phyloP scores from a whole-genome alignment of 208 protist species.

The Trypanosoma boissoni region DNA sequence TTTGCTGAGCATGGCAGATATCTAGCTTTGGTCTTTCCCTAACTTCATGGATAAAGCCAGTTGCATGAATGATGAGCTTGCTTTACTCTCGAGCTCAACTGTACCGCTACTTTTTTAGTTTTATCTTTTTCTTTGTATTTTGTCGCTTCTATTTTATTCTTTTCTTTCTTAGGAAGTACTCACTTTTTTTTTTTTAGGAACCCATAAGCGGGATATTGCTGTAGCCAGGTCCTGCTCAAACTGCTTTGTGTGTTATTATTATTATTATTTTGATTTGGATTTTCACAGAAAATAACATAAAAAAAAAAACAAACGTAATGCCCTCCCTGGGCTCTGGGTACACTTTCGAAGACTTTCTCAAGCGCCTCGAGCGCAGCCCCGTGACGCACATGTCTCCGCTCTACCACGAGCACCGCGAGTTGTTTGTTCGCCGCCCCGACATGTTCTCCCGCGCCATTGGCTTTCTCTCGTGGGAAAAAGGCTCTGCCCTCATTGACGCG shows the following conservation, averaged over 20 bases:
- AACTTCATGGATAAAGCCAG: too few relatives aligned
- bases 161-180: conserved; percentile 12
- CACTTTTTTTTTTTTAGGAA: not conserved
- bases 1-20: too few relatives aligned
- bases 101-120: too few relatives aligned
- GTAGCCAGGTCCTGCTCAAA: not conserved
- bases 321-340: conserved; percentile 53
- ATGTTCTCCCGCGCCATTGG: conserved; percentile 64
- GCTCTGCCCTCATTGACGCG: conserved; percentile 49
- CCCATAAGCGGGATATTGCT: not conserved
- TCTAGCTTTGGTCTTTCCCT: too few relatives aligned
- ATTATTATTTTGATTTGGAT: not conserved
- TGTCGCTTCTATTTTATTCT: conserved; percentile 16
- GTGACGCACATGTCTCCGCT: conserved; percentile 64
- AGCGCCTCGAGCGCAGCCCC: conserved; percentile 76
- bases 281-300: not conserved
- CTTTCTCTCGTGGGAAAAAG: conserved; percentile 70
- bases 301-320: conserved; percentile 21
- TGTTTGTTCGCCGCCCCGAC: conserved; percentile 78
- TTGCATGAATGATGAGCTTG: not conserved
- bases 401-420: conserved; percentile 67
- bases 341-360: conserved; percentile 83
- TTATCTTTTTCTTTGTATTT: conserved; percentile 2
- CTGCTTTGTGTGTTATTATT: conserved; percentile 3
- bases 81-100: not conserved